Conservation (phyloP, 768 basidiomycete species). For the Sistotremastrum niveocremeum region DNA sequence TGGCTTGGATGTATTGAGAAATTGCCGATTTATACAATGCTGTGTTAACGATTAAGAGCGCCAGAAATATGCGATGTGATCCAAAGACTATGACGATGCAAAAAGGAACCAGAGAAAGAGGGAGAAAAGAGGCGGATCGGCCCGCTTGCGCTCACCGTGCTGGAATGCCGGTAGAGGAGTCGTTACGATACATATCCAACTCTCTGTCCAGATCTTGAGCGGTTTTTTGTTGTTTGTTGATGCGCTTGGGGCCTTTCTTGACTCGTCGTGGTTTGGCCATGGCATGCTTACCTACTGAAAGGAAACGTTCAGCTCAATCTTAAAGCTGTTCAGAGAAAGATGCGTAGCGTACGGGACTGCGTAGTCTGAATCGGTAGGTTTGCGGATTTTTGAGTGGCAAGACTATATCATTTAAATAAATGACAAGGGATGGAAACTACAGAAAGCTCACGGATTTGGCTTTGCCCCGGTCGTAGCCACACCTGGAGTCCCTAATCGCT, state of each 20-base stretch:
- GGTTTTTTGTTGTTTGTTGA: constrained; percentile 45
- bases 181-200: constrained; percentile 58
- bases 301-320: neutral
- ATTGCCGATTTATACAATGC: too few species aligned
- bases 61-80: too few species aligned
- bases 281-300: constrained; percentile 3
- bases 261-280: constrained; percentile 26
- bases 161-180: too few species aligned
- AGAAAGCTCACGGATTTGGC: neutral
- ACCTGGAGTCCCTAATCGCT: neutral
- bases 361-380: neutral
- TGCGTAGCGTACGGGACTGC: constrained; percentile 2
- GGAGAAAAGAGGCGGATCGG: too few species aligned
- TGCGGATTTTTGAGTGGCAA: constrained; percentile 6
- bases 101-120: too few species aligned
- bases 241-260: constrained; percentile 63
- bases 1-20: too few species aligned
- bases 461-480: neutral
- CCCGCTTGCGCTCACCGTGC: too few species aligned
- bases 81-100: too few species aligned
- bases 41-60: too few species aligned
- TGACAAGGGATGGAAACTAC: neutral
- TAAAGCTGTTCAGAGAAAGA: neutral
- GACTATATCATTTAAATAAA: constrained; percentile 14
- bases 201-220: constrained; percentile 57